Conservation (phyloP, 371 early-diverging fungal genomes). For the Lichtheimia hyalospora region DNA sequence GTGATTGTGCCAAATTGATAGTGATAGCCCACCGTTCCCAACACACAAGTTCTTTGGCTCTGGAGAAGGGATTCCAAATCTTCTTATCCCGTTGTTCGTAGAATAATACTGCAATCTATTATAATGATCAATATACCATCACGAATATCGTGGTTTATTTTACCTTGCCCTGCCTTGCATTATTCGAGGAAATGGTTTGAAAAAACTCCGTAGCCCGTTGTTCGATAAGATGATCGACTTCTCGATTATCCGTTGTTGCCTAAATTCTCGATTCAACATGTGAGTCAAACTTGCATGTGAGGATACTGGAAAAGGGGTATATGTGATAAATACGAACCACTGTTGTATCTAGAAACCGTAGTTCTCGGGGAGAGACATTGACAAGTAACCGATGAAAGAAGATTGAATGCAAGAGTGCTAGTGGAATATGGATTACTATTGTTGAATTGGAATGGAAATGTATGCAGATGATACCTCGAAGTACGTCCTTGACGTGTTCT, state of each 20-base stretch:
- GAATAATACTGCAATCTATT: conserved; percentile 65
- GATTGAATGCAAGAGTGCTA: conserved; percentile 81
- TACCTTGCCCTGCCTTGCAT: conserved; percentile 45
- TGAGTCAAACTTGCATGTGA: not conserved
- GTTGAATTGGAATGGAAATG: too few relatives aligned
- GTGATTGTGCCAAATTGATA: conserved; percentile 57
- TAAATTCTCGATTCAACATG: conserved; percentile 7
- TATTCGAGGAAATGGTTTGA: conserved; percentile 27
- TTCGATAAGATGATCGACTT: conserved; percentile 40
- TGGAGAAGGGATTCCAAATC: conserved; percentile 74
- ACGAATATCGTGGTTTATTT: not conserved
- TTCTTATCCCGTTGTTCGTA: conserved; percentile 79
- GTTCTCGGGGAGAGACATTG: conserved; percentile 74
- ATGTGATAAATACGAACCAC: conserved; percentile 52
- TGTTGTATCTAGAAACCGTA: conserved; percentile 66
- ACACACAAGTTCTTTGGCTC: conserved; percentile 78
- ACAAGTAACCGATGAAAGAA: conserved; percentile 83
- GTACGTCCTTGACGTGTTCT: conserved; percentile 60
- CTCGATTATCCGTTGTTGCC: conserved; percentile 40
- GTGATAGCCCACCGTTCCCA: conserved; percentile 90
- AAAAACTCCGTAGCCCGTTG: conserved; percentile 40
- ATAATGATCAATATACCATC: not conserved
- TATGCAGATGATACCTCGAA: conserved; percentile 50
- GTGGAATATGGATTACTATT: not conserved
- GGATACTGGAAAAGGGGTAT: not conserved